Conservation (phyloP, 805 yeast species). For the Metschnikowia cubensis region DNA sequence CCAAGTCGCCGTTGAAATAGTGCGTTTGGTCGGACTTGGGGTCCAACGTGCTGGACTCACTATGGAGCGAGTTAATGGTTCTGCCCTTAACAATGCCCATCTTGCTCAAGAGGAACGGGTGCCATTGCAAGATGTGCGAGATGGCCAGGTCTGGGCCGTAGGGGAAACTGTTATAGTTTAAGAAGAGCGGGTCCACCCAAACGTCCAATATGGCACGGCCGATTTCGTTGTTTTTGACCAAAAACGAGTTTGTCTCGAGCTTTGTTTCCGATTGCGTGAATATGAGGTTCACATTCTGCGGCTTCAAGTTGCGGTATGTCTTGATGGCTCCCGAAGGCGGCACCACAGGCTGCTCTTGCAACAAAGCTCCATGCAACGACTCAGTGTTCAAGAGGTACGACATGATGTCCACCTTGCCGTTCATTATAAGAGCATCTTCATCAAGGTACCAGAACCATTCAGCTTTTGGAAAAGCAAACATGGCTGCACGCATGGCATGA, state of each 20-base stretch:
- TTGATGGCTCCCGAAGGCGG: conserved; percentile 65
- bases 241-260: conserved; percentile 64
- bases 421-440: conserved; percentile 72
- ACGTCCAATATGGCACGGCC: conserved; percentile 72
- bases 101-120: conserved; percentile 71
- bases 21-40: conserved; percentile 38
- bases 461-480: conserved; percentile 89
- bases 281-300: conserved; percentile 54
- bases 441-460: conserved; percentile 88
- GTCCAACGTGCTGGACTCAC: conserved; percentile 13
- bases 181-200: conserved; percentile 71
- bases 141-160: conserved; percentile 62
- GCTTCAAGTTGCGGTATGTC: conserved; percentile 59
- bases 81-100: conserved; percentile 64
- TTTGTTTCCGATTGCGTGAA: conserved; percentile 66
- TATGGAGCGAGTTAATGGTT: conserved; percentile 30
- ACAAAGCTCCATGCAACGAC: conserved; percentile 58
- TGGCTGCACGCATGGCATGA: conserved; percentile 74
- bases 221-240: conserved; percentile 61
- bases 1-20: conserved; percentile 64
- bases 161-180: conserved; percentile 61
- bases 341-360: conserved; percentile 67
- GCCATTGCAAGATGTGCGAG: conserved; percentile 93
- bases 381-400: conserved; percentile 57
- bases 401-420: conserved; percentile 56